phyloP scores from a whole-genome alignment of 495 filamentous ascomycete genomes.

The Opeltia flavorubescens region DNA sequence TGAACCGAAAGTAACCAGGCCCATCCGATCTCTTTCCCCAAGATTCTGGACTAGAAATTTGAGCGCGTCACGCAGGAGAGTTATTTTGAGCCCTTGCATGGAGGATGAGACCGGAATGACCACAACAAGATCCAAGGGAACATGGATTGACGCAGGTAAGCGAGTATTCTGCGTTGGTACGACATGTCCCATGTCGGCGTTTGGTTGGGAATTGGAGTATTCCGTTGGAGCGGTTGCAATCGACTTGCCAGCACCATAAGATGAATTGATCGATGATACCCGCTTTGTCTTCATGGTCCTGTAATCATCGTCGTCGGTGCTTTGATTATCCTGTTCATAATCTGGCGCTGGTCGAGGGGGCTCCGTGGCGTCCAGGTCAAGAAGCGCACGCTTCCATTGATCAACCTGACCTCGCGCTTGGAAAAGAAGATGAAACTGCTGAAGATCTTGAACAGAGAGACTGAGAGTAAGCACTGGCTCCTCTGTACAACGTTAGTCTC shows the following conservation, averaged over 20 bases:
- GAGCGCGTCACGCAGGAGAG: conserved; percentile 80
- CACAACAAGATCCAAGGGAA: conserved; percentile 89
- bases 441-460: conserved; percentile 87
- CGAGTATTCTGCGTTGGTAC: conserved; percentile 26
- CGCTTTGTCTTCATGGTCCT: conserved; percentile 55
- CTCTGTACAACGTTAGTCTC: conserved; percentile 30
- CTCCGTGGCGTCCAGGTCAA: conserved; percentile 60
- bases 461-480: conserved; percentile 79
- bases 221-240: conserved; percentile 63
- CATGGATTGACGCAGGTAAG: conserved; percentile 56
- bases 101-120: conserved; percentile 96
- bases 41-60: conserved; percentile 86
- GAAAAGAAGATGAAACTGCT: conserved; percentile 90
- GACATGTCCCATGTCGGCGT: conserved; percentile 16
- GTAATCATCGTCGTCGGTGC: conserved; percentile 87
- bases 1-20: conserved; percentile 92
- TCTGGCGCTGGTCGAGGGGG: conserved; percentile 49
- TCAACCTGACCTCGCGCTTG: conserved; percentile 74
- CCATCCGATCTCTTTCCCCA: conserved; percentile 93
- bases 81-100: conserved; percentile 98
- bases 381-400: conserved; percentile 76
- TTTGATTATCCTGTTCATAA: conserved; percentile 65
- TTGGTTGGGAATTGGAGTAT: conserved; percentile 50
- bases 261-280: conserved; percentile 76
- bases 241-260: conserved; percentile 71